Percentiles rank a stretch among this genome's conserved stretches.
phyloP scores from a whole-genome alignment of 306 rosid genomes.

The Sophora flavescens region DNA sequence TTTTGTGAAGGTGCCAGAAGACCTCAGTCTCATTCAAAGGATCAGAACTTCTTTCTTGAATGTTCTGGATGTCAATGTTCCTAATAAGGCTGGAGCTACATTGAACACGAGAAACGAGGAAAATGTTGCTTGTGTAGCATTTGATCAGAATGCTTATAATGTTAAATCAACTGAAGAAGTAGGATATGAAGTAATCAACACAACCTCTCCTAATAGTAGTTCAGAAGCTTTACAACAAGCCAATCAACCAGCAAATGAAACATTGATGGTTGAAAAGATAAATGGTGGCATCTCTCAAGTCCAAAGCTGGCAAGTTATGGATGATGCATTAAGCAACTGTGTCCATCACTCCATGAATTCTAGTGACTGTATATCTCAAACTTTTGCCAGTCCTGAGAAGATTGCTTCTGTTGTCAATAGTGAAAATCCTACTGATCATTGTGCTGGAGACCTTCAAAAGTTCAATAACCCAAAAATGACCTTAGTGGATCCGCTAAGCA shows the following conservation, averaged over 20 bases:
- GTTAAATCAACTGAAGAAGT: conserved; percentile 51
- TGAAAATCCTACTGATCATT: conserved; percentile 42
- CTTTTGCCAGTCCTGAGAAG: conserved; percentile 60
- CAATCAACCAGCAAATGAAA: conserved; percentile 56
- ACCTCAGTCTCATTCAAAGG: conserved; percentile 65
- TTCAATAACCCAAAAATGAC: conserved; percentile 58
- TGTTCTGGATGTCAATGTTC: conserved; percentile 47
- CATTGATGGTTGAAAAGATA: conserved; percentile 57
- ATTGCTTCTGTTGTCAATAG: conserved; percentile 46
- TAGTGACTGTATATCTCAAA: conserved; percentile 88
- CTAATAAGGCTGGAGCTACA: conserved; percentile 43
- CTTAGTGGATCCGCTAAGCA: conserved; percentile 51
- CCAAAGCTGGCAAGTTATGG: conserved; percentile 81
- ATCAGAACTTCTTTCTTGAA: conserved; percentile 65
- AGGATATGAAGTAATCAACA: conserved; percentile 51
- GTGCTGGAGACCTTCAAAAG: conserved; percentile 49
- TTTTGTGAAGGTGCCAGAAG: conserved; percentile 72
- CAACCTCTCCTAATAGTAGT: conserved; percentile 62
- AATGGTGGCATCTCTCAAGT: conserved; percentile 66
- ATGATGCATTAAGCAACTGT: conserved; percentile 73
- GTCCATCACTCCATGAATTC: conserved; percentile 73
- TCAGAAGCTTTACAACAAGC: conserved; percentile 59
- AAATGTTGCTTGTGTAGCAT: conserved; percentile 39
- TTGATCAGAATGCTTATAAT: conserved; percentile 54
- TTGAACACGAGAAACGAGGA: conserved; percentile 48